Conservation (phyloP, 2,329 filamentous ascomycete species). For the Cryphonectria japonica region DNA sequence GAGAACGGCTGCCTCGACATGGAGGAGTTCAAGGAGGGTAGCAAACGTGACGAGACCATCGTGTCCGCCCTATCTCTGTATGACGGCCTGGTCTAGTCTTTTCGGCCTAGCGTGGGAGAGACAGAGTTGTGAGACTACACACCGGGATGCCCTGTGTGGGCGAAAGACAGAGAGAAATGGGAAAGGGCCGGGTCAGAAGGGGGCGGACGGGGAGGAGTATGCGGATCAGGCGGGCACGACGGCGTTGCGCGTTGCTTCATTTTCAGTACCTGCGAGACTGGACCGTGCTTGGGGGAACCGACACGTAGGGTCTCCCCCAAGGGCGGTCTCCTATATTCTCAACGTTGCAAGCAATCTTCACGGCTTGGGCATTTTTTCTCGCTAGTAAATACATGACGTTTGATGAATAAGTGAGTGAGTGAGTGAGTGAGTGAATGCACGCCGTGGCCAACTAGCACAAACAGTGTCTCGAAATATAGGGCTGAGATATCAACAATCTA, state of each 20-base stretch:
- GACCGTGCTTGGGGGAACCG: not conserved
- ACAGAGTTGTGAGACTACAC: not conserved
- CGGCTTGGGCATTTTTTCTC: not conserved
- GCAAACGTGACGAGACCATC: slow-evolving; percentile 98
- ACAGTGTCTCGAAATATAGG: too few species aligned
- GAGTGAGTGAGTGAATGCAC: not conserved
- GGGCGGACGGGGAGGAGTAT: not conserved
- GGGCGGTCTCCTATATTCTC: not conserved
- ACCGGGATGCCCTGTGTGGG: not conserved
- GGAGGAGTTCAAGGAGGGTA: slow-evolving; percentile 98
- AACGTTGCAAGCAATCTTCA: not conserved
- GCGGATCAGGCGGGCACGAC: slow-evolving; percentile 2
- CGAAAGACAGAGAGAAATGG: not conserved
- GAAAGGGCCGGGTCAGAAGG: too few species aligned
- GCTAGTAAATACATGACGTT: slow-evolving; percentile 12
- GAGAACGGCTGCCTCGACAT: slow-evolving; percentile 97
- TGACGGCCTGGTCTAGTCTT: slow-evolving; percentile 79
- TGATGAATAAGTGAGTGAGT: not conserved
- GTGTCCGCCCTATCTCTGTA: slow-evolving; percentile 96
- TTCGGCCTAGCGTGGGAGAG: not conserved
- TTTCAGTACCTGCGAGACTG: slow-evolving; percentile 5
- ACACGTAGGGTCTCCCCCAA: not conserved
- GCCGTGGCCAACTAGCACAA: not conserved
- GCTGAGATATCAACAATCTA: not conserved
- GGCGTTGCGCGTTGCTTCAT: slow-evolving; percentile 13